Evolutionary conservation across 129 eudicot species (phyloP), one percentile per base, ranked within the genome.

Genomic region (Smallanthus sonchifolius): DNA sequence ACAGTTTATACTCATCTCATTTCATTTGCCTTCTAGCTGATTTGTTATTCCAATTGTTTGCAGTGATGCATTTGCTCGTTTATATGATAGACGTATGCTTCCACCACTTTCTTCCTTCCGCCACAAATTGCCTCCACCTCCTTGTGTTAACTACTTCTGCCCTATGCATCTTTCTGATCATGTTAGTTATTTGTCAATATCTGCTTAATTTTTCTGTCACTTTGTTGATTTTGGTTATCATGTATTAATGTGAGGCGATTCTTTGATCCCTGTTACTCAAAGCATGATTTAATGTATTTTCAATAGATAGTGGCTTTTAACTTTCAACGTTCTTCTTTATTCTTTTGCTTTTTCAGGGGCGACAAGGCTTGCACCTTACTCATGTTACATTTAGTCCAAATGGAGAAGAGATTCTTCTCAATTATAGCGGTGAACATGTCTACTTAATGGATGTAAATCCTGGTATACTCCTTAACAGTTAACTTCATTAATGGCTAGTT

Each of bases 41-140:
- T 86, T 47, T 42, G 5, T 54, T 36, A 35, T 60, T 20, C 3
- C 55, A 24, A 52, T 56, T 62, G 48, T 13, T 70, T 82, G 87
- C 92, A 93, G 98, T 86, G 98, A 93, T 84, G 83, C 97, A 24
- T 93, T 93, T 85, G 98, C 97, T 64, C 96, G 98, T 55, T 67
- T 93, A 74, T 93, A 90, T 78, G 98, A 93, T 88, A 88, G 98
- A 82, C 79, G 98, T 69, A 93, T 93, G 98, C 91, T 93, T 74
- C 89, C 98, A 40, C 98, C 98, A 74, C 77, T 93, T 13, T 93
- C 98, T 51, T 90, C 97, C 15, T 77, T 89, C 79, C 90, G 80
- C 80, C 83, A 82, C 56, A 90, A 81, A 79, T 73, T 72, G 64
- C 72, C 92, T 5, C 85, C 98, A 72, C 98, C 98, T 49, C 92